Evolutionary conservation across 306 rosid species (phyloP).

Genomic region (Abrus pulchellus): DNA sequence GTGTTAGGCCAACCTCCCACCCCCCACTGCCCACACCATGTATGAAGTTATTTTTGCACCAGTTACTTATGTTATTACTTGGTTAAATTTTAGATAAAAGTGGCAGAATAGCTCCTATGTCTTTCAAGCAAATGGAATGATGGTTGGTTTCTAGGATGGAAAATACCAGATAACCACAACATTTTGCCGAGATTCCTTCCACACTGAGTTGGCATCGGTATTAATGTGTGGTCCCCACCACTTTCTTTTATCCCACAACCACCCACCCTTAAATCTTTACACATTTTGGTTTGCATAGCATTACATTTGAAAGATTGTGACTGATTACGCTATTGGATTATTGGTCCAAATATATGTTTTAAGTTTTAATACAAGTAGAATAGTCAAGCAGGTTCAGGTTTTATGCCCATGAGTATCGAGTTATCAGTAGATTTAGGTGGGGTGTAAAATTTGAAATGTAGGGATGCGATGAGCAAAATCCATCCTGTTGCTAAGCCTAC

Average conservation of each 20-base stretch:
- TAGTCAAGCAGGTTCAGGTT: background rate
- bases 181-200: background rate
- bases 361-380: background rate
- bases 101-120: background rate
- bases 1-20: background rate
- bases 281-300: constrained; percentile 5
- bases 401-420: background rate
- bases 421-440: background rate
- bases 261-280: background rate
- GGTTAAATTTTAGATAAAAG: background rate
- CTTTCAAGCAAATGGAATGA: background rate
- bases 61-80: background rate
- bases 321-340: background rate
- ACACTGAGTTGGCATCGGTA: background rate
- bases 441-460: constrained; percentile 7
- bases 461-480: background rate
- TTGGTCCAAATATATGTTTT: constrained; percentile 16
- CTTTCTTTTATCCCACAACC: background rate
- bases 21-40: background rate
- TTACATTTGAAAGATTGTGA: background rate
- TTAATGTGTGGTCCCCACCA: background rate
- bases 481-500: constrained; percentile 11
- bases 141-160: background rate
- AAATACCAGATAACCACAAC: background rate
- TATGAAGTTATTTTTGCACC: background rate